Conservation (phyloP, 495 filamentous ascomycete species). For the Trichoderma virens region DNA sequence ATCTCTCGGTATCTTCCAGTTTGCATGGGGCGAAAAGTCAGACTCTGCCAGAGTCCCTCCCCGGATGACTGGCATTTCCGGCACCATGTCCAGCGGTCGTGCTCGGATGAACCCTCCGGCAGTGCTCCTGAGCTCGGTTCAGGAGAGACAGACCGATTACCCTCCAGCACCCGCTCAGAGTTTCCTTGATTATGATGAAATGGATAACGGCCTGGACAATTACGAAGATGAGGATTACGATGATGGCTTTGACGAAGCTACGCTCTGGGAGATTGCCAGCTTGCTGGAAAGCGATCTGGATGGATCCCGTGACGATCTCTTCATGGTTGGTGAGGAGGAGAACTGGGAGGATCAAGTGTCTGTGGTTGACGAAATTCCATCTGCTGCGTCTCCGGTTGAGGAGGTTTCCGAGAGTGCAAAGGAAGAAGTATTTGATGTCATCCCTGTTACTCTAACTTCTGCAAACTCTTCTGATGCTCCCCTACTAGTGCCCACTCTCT, state of each 20-base stretch:
- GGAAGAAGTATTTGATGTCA: not conserved
- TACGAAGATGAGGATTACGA: conserved; percentile 35
- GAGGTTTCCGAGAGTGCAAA: not conserved
- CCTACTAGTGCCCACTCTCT: not conserved
- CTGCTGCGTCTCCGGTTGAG: not conserved
- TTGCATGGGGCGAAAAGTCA: conserved; percentile 50
- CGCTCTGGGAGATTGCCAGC: conserved; percentile 51
- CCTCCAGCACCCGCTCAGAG: conserved; percentile 16
- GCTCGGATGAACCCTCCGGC: not conserved
- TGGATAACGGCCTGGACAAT: conserved; percentile 30
- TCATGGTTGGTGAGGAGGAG: not conserved
- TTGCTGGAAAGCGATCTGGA: conserved; percentile 34
- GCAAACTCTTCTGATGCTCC: not conserved
- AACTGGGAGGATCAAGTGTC: not conserved
- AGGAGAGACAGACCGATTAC: not conserved
- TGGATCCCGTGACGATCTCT: not conserved
- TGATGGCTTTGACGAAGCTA: conserved; percentile 47
- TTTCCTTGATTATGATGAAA: conserved; percentile 45
- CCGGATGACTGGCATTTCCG: conserved; percentile 34
- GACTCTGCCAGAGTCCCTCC: conserved; percentile 38
- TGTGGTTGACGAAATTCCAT: not conserved
- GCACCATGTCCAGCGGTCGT: conserved; percentile 33
- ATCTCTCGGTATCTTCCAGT: conserved; percentile 49
- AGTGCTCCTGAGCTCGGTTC: not conserved
- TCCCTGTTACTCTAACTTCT: not conserved